Evolutionary conservation across 179 eudicot genomes (phyloP), one percentile per base, ranked within the genome.

Genomic region (Amaranthus tricolor): DNA sequence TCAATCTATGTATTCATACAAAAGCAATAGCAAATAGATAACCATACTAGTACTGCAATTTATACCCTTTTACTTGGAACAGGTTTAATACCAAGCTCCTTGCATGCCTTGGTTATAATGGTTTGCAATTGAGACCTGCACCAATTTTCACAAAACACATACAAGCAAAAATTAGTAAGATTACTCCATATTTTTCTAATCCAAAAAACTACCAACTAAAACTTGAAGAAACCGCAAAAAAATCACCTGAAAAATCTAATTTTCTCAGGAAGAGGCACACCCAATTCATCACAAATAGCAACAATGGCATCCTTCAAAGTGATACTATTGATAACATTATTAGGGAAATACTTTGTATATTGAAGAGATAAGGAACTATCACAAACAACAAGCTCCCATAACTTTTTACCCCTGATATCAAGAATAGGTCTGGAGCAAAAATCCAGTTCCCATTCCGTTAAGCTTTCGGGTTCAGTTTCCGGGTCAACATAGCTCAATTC

Each of bases 401-500:
- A 76, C 91, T 92, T 94, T 80, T 94, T 94, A 65, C 97, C 97
- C 81, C 95, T 81, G 10, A 90, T 89, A 87, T 92, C 98, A 75
- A 94, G 93, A 62, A 94, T 94, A 54, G 98, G 98, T 71, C 98
- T 90, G 0, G 98, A 94, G 83, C 96, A 94, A 52, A 94, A 94
- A 75, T 92, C 98, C 73, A 92, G 65, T 65, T 94, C 98, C 98
- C 98, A 94, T 81, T 89, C 97, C 0, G 80, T 60, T 47, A 94
- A 83, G 86, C 84, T 79, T 40, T 85, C 78, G 45, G 97, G 96
- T 68, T 92, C 89, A 6, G 81, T 72, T 45, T 84, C 94, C 49
- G 90, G 91, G 88, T 94, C 96, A 48, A 94, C 83, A 79, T 81
- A 92, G 73, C 93, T 81, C 81, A 92, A 48, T 74, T 92, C 97